Evolutionary conservation across 208 protist genomes (phyloP).

Genomic region (Naegleria lovaniensis): DNA sequence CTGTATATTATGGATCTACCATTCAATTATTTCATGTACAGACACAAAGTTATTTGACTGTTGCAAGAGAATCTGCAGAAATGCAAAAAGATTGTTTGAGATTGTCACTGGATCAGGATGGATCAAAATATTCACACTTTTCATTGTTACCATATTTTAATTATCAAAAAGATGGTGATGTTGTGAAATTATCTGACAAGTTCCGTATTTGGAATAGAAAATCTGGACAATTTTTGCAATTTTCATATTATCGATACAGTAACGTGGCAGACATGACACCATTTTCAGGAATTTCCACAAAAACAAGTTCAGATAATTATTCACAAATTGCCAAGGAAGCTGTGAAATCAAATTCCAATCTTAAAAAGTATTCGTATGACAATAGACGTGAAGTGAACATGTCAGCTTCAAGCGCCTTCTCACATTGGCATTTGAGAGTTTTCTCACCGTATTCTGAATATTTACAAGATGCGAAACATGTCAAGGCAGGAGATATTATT

Average conservation of each 20-base stretch:
- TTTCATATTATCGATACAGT: not conserved
- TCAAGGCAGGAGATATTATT: conserved; percentile 8
- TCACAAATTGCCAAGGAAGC: not conserved
- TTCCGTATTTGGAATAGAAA: not conserved
- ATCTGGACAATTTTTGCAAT: not conserved
- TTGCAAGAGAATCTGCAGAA: conserved; percentile 21
- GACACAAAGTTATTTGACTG: not conserved
- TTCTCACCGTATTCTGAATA: not conserved
- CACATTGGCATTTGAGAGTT: not conserved
- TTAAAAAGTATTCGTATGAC: not conserved
- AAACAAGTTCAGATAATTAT: not conserved
- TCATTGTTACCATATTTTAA: not conserved
- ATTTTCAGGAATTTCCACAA: not conserved
- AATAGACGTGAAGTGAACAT: conserved; percentile 1
- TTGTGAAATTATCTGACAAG: not conserved
- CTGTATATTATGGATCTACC: not conserved
- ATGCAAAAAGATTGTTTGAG: conserved; percentile 5
- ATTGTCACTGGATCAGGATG: not conserved
- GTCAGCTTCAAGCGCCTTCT: not conserved
- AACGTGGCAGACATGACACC: not conserved
- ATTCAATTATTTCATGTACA: conserved; percentile 4
- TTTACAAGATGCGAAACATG: not conserved
- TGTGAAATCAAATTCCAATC: not conserved
- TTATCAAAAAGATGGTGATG: not conserved
- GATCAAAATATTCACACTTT: not conserved